These are phyloP conservation scores for Globisporangium mamillatum DNA, from an alignment of 352 stramenopile species.

Conservation along the genomic window DNA sequence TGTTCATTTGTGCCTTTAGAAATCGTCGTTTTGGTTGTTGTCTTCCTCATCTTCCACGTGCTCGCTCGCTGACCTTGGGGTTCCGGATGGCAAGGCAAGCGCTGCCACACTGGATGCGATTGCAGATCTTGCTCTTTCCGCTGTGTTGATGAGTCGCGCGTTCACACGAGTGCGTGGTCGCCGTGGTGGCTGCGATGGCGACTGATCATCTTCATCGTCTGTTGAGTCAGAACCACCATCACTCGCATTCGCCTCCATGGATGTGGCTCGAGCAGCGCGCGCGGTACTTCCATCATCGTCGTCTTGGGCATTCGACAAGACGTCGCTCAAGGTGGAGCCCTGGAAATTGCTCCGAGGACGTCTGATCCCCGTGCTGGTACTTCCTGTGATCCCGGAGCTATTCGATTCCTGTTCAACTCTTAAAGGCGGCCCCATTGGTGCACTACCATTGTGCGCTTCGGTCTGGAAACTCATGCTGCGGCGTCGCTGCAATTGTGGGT, in stretches of 20 bases:
- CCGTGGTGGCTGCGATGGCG: background rate
- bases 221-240: constrained; percentile 12
- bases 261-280: background rate
- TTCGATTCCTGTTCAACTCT: background rate
- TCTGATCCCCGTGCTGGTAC: too few relatives aligned
- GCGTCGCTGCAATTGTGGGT: constrained; percentile 25
- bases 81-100: background rate
- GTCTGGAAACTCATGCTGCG: constrained; percentile 25
- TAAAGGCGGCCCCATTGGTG: background rate
- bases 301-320: background rate
- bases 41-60: constrained; percentile 3
- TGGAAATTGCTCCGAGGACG: constrained; percentile 7
- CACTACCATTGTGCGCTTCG: background rate
- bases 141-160: background rate
- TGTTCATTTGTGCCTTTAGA: constrained; percentile 9
- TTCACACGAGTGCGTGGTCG: background rate
- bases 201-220: constrained; percentile 6
- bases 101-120: background rate
- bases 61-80: background rate
- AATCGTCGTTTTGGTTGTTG: constrained; percentile 30
- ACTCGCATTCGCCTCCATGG: background rate
- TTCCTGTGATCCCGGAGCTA: background rate
- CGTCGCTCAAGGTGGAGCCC: background rate
- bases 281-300: background rate
- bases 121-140: background rate